Percentiles rank a stretch among this genome's conserved stretches.
Conservation (phyloP, 139 green algal species). For the Chlorella sp. region DNA sequence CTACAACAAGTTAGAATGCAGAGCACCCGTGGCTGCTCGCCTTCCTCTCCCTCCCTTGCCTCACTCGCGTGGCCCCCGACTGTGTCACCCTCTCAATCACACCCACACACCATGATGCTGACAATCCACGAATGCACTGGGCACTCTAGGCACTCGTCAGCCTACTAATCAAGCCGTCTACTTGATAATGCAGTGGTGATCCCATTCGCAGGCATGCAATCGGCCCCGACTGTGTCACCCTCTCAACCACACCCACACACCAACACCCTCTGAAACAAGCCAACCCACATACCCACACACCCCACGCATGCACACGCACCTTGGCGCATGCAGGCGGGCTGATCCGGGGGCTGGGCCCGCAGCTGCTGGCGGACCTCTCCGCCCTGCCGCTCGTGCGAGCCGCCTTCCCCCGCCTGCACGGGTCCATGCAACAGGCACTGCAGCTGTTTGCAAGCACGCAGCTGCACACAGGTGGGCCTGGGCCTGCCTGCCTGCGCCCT, state of each 20-base stretch:
- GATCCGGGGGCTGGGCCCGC: constrained; percentile 50
- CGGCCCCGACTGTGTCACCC: no score
- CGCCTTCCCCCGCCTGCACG: background rate
- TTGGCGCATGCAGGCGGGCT: constrained; percentile 24
- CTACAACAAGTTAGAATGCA: background rate
- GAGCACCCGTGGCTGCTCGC: background rate
- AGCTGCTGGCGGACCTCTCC: constrained; percentile 40
- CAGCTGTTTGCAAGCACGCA: constrained; percentile 9
- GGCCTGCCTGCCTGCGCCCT: background rate
- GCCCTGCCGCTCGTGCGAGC: background rate
- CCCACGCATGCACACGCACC: background rate
- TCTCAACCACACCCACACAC: no score
- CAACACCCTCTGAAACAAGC: no score
- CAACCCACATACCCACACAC: no score
- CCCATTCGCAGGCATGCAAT: no score
- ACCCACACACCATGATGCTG: no score
- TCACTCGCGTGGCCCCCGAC: no score
- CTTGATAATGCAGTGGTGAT: no score
- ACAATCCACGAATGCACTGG: no score
- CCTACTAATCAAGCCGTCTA: no score
- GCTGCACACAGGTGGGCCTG: constrained; percentile 15
- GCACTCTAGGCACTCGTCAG: no score
- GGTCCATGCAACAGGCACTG: constrained; percentile 6
- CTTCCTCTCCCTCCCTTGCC: background rate
- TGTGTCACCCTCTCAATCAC: no score